Evolutionary conservation across 2,329 filamentous ascomycete genomes (phyloP).

Genomic region (Aspergillus vadensis): DNA sequence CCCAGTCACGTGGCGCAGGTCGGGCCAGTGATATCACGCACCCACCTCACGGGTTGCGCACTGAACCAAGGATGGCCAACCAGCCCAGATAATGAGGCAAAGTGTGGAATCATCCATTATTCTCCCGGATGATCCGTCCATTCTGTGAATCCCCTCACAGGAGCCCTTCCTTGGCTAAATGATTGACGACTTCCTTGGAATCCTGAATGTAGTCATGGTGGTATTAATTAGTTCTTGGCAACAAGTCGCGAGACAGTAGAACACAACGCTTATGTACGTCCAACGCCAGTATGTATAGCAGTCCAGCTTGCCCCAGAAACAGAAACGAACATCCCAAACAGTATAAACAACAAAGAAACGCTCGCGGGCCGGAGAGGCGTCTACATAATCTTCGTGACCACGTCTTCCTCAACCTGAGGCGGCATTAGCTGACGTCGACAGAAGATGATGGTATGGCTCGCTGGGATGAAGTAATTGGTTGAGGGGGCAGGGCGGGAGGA

Average conservation of each 20-base stretch:
- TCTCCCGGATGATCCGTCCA: background rate
- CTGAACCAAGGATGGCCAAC: constrained; percentile 16
- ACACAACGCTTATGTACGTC: constrained; percentile 36
- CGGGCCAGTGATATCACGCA: constrained; percentile 44
- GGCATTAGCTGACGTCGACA: constrained; percentile 41
- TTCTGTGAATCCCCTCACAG: constrained; percentile 13
- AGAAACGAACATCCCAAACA: constrained; percentile 18
- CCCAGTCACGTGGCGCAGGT: constrained; percentile 40
- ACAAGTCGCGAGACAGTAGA: constrained; percentile 19
- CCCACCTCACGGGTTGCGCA: constrained; percentile 40
- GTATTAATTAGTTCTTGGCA: constrained; percentile 36
- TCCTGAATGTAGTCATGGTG: constrained; percentile 33
- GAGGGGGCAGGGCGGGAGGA: background rate
- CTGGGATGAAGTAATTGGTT: background rate
- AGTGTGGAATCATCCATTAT: background rate
- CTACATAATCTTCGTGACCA: constrained; percentile 86
- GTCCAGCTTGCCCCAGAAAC: constrained; percentile 16
- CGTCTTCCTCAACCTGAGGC: constrained; percentile 79
- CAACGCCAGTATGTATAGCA: constrained; percentile 24
- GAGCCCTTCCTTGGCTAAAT: constrained; percentile 31
- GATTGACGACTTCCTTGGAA: constrained; percentile 31
- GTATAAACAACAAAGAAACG: constrained; percentile 27
- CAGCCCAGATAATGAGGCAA: constrained; percentile 1
- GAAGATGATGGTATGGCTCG: background rate
- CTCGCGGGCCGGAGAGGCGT: constrained; percentile 23